These are phyloP conservation scores for Nicotiana attenuata DNA, from an alignment of 257 asterid species.

Conservation along the genomic window DNA sequence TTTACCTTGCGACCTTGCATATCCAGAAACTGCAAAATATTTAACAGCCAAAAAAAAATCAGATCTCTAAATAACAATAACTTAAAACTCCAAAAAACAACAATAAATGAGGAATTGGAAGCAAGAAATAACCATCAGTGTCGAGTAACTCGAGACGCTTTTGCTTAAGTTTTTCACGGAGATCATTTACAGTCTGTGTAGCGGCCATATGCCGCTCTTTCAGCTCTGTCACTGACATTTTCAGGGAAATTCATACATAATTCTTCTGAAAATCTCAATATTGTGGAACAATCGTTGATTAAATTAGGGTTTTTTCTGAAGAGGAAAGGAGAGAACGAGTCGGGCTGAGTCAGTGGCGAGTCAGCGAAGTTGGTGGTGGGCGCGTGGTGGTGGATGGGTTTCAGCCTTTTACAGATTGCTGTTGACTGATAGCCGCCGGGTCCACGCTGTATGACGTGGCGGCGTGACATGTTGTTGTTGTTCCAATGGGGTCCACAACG, in stretches of 20 bases:
- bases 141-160: slow-evolving; percentile 79
- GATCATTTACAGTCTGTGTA: slow-evolving; percentile 63
- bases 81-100: background rate
- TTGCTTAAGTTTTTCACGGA: slow-evolving; percentile 66
- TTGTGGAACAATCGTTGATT: background rate
- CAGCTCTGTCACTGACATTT: slow-evolving; percentile 77
- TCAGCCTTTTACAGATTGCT: background rate
- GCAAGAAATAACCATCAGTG: slow-evolving; percentile 55
- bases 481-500: background rate
- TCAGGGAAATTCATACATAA: background rate
- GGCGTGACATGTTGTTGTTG: background rate
- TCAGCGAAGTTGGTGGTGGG: background rate
- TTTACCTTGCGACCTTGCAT: slow-evolving; percentile 81
- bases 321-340: background rate
- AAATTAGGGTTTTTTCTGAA: background rate
- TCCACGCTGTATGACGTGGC: slow-evolving; percentile 15
- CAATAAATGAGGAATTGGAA: background rate
- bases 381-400: background rate
- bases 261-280: background rate
- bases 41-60: background rate
- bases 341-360: background rate
- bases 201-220: slow-evolving; percentile 93
- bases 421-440: slow-evolving; percentile 16
- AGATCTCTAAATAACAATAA: slow-evolving; percentile 26
- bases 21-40: slow-evolving; percentile 56